Evolutionary conservation across 2,329 filamentous ascomycete genomes (phyloP).

Genomic region (Cladosporium colombiae): DNA sequence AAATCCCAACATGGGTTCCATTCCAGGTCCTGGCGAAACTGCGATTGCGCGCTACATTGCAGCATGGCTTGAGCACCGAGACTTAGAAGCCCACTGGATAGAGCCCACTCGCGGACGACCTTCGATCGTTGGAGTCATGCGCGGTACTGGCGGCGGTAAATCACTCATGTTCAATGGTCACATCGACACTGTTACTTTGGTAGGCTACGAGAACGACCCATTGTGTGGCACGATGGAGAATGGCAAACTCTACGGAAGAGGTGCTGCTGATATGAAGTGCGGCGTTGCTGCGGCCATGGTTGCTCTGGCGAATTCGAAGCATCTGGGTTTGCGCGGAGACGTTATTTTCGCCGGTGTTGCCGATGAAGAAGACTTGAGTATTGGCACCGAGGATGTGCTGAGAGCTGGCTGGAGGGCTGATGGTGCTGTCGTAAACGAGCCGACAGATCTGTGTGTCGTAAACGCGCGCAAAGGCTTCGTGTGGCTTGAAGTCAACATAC

Average conservation of each 20-base stretch:
- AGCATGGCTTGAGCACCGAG: constrained; percentile 8
- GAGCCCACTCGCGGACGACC: neutral
- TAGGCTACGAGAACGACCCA: neutral
- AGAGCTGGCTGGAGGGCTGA: constrained; percentile 56
- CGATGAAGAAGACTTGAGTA: constrained; percentile 55
- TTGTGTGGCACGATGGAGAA: neutral
- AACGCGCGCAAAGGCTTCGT: constrained; percentile 17
- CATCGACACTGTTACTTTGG: constrained; percentile 6
- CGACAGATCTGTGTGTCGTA: constrained; percentile 46
- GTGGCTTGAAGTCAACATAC: constrained; percentile 13
- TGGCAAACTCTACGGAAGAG: constrained; percentile 41
- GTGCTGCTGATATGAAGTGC: constrained; percentile 55
- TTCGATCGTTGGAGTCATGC: neutral
- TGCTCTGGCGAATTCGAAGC: constrained; percentile 40
- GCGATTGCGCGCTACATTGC: constrained; percentile 1
- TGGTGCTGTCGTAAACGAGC: constrained; percentile 53
- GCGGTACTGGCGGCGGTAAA: neutral
- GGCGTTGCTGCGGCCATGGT: constrained; percentile 53
- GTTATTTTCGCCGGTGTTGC: constrained; percentile 57
- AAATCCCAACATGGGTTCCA: constrained; percentile 1
- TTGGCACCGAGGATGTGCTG: constrained; percentile 54
- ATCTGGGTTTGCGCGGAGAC: constrained; percentile 45
- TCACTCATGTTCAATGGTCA: constrained; percentile 5
- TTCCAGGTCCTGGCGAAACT: neutral
- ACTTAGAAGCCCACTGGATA: constrained; percentile 2